Percentiles rank a stretch among this genome's conserved stretches.
Evolutionary conservation across 2,329 filamentous ascomycete species (phyloP).

Genomic region (Epichloe sibirici): DNA sequence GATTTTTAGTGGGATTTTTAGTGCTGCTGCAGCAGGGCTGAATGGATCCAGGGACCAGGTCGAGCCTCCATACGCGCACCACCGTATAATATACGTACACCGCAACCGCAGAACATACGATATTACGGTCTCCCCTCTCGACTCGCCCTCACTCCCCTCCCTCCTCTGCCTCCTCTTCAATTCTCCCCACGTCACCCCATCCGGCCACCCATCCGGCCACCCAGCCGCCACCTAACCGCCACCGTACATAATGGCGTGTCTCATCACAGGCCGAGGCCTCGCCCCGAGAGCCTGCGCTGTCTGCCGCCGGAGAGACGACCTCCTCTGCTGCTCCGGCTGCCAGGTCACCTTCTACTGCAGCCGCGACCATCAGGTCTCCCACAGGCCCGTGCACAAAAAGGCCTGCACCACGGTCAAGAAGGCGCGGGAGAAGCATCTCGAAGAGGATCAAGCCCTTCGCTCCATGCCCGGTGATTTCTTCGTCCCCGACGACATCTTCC

Average conservation of each 20-base stretch:
- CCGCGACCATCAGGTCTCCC: not conserved
- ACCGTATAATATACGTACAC: no score
- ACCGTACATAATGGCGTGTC: no score
- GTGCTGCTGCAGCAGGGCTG: no score
- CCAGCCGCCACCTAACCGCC: not conserved
- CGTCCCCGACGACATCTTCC: conserved; percentile 23
- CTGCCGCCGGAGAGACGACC: conserved; percentile 6
- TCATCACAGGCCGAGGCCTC: not conserved
- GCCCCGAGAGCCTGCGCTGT: conserved; percentile 9
- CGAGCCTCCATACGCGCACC: no score
- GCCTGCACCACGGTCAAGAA: conserved; percentile 2
- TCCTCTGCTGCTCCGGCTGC: conserved; percentile 5
- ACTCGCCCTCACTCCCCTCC: no score
- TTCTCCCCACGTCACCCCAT: not conserved
- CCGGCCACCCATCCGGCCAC: not conserved
- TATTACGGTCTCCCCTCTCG: no score
- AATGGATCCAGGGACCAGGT: no score
- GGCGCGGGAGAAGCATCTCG: not conserved
- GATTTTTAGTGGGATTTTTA: no score
- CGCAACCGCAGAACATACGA: no score
- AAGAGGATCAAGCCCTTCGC: conserved; percentile 27
- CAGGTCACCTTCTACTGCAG: conserved; percentile 7
- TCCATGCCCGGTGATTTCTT: conserved; percentile 14
- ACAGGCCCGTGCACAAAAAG: conserved; percentile 2
- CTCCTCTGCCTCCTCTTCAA: no score